phyloP scores from a whole-genome alignment of 1,284 basidiomycete genomes.

The Ustilago nuda region DNA sequence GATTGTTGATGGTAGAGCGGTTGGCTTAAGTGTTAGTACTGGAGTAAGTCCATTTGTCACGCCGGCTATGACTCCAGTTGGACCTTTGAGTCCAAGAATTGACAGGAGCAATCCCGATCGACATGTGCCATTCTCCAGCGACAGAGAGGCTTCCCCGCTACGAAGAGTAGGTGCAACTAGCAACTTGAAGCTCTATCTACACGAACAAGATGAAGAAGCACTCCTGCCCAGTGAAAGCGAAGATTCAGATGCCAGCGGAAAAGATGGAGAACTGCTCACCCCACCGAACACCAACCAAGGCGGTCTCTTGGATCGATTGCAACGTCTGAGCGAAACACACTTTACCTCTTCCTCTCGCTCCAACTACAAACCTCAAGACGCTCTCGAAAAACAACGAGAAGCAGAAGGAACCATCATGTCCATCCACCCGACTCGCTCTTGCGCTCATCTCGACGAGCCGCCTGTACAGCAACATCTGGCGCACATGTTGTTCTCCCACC shows the following conservation, averaged over 20 bases:
- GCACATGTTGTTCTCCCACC: slow-evolving; percentile 58
- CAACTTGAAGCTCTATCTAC: slow-evolving; percentile 46
- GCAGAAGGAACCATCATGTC: slow-evolving; percentile 43
- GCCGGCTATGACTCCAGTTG: slow-evolving; percentile 33
- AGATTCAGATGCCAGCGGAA: slow-evolving; percentile 52
- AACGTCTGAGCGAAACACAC: slow-evolving; percentile 34
- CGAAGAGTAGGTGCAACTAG: slow-evolving; percentile 31
- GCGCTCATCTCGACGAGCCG: slow-evolving; percentile 49
- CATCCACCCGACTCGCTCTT: slow-evolving; percentile 38
- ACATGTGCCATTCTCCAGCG: slow-evolving; percentile 34
- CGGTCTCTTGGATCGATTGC: slow-evolving; percentile 22
- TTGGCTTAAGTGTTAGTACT: slow-evolving; percentile 36
- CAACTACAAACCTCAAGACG: not conserved
- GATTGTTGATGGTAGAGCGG: slow-evolving; percentile 38
- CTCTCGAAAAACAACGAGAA: slow-evolving; percentile 3
- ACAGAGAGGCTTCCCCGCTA: slow-evolving; percentile 14
- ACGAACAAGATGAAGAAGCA: slow-evolving; percentile 37
- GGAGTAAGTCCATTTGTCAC: slow-evolving; percentile 31
- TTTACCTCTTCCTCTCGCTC: slow-evolving; percentile 13
- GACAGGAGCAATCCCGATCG: slow-evolving; percentile 21
- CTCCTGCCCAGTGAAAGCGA: slow-evolving; percentile 35
- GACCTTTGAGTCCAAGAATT: slow-evolving; percentile 25
- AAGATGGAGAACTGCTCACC: slow-evolving; percentile 42
- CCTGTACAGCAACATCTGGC: slow-evolving; percentile 36
- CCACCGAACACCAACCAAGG: not conserved